Evolutionary conservation across 768 basidiomycete species (phyloP), one percentile per base, ranked within the genome.

Genomic region (Trichaptum fuscoviolaceum): DNA sequence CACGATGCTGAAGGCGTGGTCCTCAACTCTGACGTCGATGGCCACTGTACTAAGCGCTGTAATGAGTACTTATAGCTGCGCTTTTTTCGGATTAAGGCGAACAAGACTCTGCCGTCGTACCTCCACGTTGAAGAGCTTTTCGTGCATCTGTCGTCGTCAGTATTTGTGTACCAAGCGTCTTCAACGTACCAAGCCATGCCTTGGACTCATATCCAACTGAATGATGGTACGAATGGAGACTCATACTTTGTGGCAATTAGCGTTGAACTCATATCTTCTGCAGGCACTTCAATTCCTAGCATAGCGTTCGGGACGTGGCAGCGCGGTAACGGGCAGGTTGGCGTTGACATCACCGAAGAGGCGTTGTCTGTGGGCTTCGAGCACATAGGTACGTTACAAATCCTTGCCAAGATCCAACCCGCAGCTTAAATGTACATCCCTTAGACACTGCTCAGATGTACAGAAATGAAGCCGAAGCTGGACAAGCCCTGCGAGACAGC

Each of bases 241-340:
- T 36, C 17, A 17, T 36, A 20, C 20, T 52, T 12, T 20, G 2
- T 52, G 3, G 2, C 15, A 52, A 17, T 17, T 15, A 9, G 12
- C 30, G 27, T 62, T 20, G n/a, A 24, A 25, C 34, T 23, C 27
- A n/a, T n/a, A 57, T 24, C 7, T 36, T 42, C 5, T 12, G 17
- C 17, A 61, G 23, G 52, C 36, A 23, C 8, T 27, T 26, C 62
- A 20, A 80, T 77, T 76, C 87, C 73, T 78, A 80, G 67, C 80
- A 73, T 90, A 58, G 87, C 81, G 67, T 87, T 86, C 71, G 89
- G 87, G 27, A 89, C 88, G 2, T 88, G 87, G 85, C 85, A 79
- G 57, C 69, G 86, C 23, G 86, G 86, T 0, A 84, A 84, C 52
- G 87, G 87, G 0, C 81, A 84, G 66, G 77, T 74, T 27, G 73